Evolutionary conservation across 2,329 filamentous ascomycete species (phyloP), one percentile per base, ranked within the genome.

Genomic region (Periconia sp.): DNA sequence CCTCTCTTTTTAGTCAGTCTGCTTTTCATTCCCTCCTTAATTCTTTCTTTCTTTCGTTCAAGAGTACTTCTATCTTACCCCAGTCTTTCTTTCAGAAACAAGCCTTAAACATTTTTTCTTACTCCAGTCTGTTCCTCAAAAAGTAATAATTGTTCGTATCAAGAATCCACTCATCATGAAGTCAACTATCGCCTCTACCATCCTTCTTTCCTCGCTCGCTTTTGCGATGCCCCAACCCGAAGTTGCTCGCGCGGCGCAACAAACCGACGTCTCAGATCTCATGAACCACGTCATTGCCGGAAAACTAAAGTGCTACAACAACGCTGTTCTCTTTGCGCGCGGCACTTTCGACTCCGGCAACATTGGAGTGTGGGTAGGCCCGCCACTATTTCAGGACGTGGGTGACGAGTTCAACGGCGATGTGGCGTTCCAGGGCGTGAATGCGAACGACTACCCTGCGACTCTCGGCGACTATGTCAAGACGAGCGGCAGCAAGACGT

Each of bases 281-380:
- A 56, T 58, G 51, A 50, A 54, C 44, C 48, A 49, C 18, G 50
- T 56, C 20, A 51, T 54, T 31, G 27, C 30, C n/a, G 53, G 53
- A 11, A 33, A 10, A 6, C 30, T n/a, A 14, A 10, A 37, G 8
- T 58, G 56, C 45, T 47, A 49, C 1, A 35, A 31, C 14, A 50
- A 40, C 19, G 56, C 53, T 17, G 53, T 56, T 2, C 41, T 56
- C 17, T 58, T 58, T 42, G 56, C 35, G 6, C 56, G 56, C 27
- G 56, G 56, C 9, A 58, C 56, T 10, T 58, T 58, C 18, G 56
- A 58, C 40, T 47, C 53, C 17, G 56, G 56, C 1, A 56, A 58
- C 44, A 27, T 58, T 8, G 56, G 56, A 19, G 53, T 58, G 1
- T 58, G 56, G 56, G 50, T 56, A 3, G 56, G 56, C 23, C 50